phyloP scores from a whole-genome alignment of 805 yeast species.

The Kodamaea restingae region DNA sequence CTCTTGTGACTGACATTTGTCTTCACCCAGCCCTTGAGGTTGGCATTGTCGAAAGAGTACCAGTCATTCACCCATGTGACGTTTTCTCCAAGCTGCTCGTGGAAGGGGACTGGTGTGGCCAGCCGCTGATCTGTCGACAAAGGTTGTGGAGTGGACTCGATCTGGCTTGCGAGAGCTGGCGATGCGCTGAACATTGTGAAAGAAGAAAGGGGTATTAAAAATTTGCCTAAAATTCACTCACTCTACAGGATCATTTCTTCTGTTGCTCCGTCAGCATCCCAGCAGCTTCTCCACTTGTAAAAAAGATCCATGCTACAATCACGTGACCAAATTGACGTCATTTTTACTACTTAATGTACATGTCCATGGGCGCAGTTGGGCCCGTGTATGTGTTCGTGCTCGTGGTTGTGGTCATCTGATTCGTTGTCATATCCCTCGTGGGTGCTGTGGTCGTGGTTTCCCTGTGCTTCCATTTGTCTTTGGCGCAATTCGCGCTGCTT shows the following conservation, averaged over 20 bases:
- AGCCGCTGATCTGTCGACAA: constrained; percentile 11
- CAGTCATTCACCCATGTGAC: constrained; percentile 40
- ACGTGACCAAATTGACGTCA: not conserved
- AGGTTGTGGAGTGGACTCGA: constrained; percentile 1
- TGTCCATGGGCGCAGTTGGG: constrained; percentile 3
- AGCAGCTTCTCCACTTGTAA: constrained; percentile 2
- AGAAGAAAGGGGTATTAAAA: constrained; percentile 1
- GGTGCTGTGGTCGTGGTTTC: not conserved
- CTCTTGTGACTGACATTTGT: constrained; percentile 24
- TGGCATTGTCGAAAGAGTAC: constrained; percentile 22
- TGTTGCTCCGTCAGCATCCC: constrained; percentile 1
- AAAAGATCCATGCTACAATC: too few relatives aligned
- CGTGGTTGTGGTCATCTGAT: constrained; percentile 2
- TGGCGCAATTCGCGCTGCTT: constrained; percentile 14
- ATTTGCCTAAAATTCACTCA: not conserved
- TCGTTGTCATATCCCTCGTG: constrained; percentile 1
- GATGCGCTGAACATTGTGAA: constrained; percentile 1
- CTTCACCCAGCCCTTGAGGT: constrained; percentile 37
- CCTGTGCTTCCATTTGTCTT: constrained; percentile 6
- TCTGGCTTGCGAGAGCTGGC: not conserved
- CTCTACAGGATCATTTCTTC: constrained; percentile 1
- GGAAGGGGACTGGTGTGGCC: constrained; percentile 15
- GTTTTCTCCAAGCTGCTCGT: constrained; percentile 21
- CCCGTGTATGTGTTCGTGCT: not conserved
- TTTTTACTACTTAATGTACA: not conserved